Conservation (phyloP, 2,329 filamentous ascomycete genomes). For the Hysterium pulicare region DNA sequence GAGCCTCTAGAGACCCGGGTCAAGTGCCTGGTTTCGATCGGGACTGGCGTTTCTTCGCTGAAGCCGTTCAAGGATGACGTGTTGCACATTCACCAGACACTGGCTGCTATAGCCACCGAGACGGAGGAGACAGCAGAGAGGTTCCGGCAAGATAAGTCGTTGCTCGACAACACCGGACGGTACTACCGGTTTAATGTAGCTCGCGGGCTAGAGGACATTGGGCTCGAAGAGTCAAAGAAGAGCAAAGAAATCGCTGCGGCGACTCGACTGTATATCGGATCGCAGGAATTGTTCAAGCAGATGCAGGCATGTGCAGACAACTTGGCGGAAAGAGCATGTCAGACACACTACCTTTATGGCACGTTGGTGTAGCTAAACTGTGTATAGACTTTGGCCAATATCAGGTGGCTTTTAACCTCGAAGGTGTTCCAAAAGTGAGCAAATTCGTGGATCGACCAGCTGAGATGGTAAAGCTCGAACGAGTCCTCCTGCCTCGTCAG, state of each 20-base stretch:
- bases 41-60: constrained; percentile 2
- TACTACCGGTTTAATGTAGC: constrained; percentile 4
- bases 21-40: constrained; percentile 36
- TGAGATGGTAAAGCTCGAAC: constrained; percentile 17
- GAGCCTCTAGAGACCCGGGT: constrained; percentile 12
- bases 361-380: not conserved
- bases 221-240: constrained; percentile 3
- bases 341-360: not conserved
- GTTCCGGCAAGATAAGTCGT: not conserved
- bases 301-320: constrained; percentile 19
- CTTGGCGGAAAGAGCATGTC: constrained; percentile 6
- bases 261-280: constrained; percentile 13
- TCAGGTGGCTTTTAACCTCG: constrained; percentile 14
- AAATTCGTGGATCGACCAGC: constrained; percentile 16
- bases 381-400: constrained; percentile 5
- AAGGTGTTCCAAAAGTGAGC: constrained; percentile 14
- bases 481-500: constrained; percentile 10
- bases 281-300: constrained; percentile 16
- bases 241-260: constrained; percentile 3
- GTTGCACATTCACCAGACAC: constrained; percentile 6
- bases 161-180: constrained; percentile 8
- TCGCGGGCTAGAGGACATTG: constrained; percentile 1
- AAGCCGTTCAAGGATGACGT: constrained; percentile 1
- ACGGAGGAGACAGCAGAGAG: constrained; percentile 3
- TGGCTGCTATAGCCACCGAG: constrained; percentile 4